Conservation (phyloP, 768 basidiomycete species). For the Lactifluus subvellereus region DNA sequence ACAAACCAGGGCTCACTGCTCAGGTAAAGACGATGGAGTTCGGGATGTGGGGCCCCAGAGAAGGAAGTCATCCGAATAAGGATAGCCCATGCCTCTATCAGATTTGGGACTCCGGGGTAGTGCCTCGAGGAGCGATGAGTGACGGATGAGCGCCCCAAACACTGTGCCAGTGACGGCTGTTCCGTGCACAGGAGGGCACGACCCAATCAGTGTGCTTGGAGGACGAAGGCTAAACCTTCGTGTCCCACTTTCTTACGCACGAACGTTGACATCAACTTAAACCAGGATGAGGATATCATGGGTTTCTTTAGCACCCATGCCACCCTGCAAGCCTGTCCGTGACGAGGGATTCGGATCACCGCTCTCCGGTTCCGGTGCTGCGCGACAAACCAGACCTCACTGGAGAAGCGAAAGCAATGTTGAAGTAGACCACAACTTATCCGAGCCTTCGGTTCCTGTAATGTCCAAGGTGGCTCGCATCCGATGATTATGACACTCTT, state of each 20-base stretch:
- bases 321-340: not conserved
- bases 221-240: not conserved
- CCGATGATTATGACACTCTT: not conserved
- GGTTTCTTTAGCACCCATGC: not conserved
- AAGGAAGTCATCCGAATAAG: not conserved
- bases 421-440: too few relatives aligned
- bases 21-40: not conserved
- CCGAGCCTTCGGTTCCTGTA: not conserved
- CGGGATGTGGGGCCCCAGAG: not conserved
- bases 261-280: not conserved
- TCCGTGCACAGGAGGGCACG: not conserved
- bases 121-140: not conserved
- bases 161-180: not conserved
- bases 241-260: not conserved
- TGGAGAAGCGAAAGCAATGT: not conserved
- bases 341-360: not conserved
- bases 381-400: not conserved
- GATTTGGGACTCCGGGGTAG: not conserved
- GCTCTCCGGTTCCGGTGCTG: not conserved
- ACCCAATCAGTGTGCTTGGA: not conserved
- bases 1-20: not conserved
- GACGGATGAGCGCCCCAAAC: not conserved
- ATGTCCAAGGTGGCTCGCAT: not conserved
- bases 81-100: not conserved
- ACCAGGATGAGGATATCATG: not conserved